Percentiles rank a stretch among this genome's conserved stretches.
phyloP scores from a whole-genome alignment of 208 protist genomes.

The Blechomonas ayalai region DNA sequence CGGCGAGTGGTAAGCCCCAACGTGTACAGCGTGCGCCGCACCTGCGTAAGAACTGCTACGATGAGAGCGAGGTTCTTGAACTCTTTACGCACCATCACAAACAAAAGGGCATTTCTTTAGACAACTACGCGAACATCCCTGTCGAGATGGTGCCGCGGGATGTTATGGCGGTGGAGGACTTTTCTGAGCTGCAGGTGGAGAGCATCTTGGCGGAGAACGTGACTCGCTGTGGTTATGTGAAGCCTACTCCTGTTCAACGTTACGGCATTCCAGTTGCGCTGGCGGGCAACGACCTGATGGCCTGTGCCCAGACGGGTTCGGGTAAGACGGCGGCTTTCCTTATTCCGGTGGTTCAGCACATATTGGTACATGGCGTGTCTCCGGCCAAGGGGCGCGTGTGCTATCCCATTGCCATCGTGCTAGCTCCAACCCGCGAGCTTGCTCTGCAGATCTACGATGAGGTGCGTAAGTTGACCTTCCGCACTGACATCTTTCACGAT shows the following conservation, averaged over 20 bases:
- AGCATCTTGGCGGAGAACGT: slow-evolving; percentile 92
- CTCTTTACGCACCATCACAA: slow-evolving; percentile 71
- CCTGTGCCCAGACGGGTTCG: slow-evolving; percentile 98
- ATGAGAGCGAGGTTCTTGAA: slow-evolving; percentile 61
- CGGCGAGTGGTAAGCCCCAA: neutral
- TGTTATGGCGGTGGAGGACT: slow-evolving; percentile 60
- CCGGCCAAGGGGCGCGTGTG: slow-evolving; percentile 42
- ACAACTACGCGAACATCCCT: slow-evolving; percentile 80
- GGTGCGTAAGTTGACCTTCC: slow-evolving; percentile 93
- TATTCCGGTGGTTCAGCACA: slow-evolving; percentile 93
- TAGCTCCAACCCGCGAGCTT: slow-evolving; percentile 96
- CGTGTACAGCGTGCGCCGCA: slow-evolving; percentile 55
- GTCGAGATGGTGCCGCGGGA: slow-evolving; percentile 80
- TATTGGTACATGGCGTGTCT: slow-evolving; percentile 86
- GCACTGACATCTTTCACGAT: slow-evolving; percentile 88
- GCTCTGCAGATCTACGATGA: slow-evolving; percentile 96
- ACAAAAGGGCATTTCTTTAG: slow-evolving; percentile 70
- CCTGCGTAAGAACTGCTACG: slow-evolving; percentile 61
- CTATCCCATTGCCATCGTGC: slow-evolving; percentile 80
- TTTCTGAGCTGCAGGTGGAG: slow-evolving; percentile 83
- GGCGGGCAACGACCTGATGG: slow-evolving; percentile 94
- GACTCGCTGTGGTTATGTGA: slow-evolving; percentile 89
- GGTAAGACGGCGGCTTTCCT: slow-evolving; percentile 99
- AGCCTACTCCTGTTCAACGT: slow-evolving; percentile 98
- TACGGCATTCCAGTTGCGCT: slow-evolving; percentile 94